Percentiles rank a stretch among this genome's conserved stretches.
These are phyloP conservation scores for Naganishia cerealis DNA, from an alignment of 1,284 basidiomycete species.

Conservation along the genomic window DNA sequence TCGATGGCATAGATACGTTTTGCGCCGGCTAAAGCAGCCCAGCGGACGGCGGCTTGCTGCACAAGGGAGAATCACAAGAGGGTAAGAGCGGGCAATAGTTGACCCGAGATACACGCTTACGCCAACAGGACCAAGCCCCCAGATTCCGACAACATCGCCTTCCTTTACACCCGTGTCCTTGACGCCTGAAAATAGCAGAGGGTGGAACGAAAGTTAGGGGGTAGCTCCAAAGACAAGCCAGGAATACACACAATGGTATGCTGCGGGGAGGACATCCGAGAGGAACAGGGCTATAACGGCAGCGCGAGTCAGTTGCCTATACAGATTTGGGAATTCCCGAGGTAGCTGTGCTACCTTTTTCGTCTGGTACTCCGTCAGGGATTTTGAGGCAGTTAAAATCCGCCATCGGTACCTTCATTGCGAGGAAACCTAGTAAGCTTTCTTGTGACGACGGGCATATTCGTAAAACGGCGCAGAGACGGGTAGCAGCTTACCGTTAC, in stretches of 20 bases:
- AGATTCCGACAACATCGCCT: slow-evolving; percentile 68
- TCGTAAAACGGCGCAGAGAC: too few species aligned
- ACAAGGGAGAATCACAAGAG: background rate
- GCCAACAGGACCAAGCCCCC: slow-evolving; percentile 56
- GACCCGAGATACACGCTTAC: background rate
- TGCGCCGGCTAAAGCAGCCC: slow-evolving; percentile 68
- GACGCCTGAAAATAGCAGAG: slow-evolving; percentile 50
- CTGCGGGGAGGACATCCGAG: slow-evolving; percentile 64
- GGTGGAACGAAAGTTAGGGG: background rate
- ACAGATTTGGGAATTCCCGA: background rate
- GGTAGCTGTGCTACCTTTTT: slow-evolving; percentile 55
- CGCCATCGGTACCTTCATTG: slow-evolving; percentile 63
- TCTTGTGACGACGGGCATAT: too few species aligned
- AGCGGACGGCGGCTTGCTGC: slow-evolving; percentile 48
- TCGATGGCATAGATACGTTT: slow-evolving; percentile 72
- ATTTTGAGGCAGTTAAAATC: slow-evolving; percentile 69
- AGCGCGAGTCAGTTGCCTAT: background rate
- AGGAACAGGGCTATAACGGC: slow-evolving; percentile 57
- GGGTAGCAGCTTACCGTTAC: slow-evolving; percentile 45
- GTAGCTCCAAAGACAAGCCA: too few species aligned
- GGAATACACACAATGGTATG: slow-evolving; percentile 59
- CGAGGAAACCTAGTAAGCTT: slow-evolving; percentile 31
- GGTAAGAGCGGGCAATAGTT: background rate
- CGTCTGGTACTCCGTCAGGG: slow-evolving; percentile 66
- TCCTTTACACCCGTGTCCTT: slow-evolving; percentile 67